Percentiles rank a stretch among this genome's conserved stretches.
Conservation (phyloP, 148 eudicot species). For the Rhododendron ovatum region DNA sequence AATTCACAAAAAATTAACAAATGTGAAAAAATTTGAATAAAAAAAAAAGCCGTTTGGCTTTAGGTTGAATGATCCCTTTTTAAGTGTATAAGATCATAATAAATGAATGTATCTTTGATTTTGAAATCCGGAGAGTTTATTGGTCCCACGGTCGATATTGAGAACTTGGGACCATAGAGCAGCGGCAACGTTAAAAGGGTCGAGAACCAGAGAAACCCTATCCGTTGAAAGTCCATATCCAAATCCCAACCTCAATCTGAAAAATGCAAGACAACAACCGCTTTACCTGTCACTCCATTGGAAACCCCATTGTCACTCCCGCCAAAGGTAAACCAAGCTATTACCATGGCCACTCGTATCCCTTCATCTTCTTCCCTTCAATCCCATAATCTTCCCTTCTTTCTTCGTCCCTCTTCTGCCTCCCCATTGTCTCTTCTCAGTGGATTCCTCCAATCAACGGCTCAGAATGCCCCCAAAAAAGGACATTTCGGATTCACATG, state of each 20-base stretch:
- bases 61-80: too few relatives aligned
- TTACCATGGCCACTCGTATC: conserved; percentile 27
- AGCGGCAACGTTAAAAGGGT: background rate
- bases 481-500: conserved; percentile 30
- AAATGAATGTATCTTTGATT: background rate
- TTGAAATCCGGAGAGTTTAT: background rate
- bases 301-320: background rate
- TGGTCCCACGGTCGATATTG: background rate
- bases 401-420: conserved; percentile 17
- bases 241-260: background rate
- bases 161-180: background rate
- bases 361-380: conserved; percentile 26
- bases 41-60: too few relatives aligned
- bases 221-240: conserved; percentile 17
- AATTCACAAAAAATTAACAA: too few relatives aligned
- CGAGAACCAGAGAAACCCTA: conserved; percentile 52
- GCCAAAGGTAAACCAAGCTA: background rate
- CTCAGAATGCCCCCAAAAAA: conserved; percentile 13
- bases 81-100: background rate
- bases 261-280: conserved; percentile 10
- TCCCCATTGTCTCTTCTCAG: conserved; percentile 13
- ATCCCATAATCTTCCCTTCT: conserved; percentile 19
- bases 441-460: conserved; percentile 17
- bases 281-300: conserved; percentile 1
- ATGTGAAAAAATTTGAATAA: too few relatives aligned